Evolutionary conservation across 2,329 filamentous ascomycete species (phyloP).

Genomic region (Pyrenophora tritici-repentis): DNA sequence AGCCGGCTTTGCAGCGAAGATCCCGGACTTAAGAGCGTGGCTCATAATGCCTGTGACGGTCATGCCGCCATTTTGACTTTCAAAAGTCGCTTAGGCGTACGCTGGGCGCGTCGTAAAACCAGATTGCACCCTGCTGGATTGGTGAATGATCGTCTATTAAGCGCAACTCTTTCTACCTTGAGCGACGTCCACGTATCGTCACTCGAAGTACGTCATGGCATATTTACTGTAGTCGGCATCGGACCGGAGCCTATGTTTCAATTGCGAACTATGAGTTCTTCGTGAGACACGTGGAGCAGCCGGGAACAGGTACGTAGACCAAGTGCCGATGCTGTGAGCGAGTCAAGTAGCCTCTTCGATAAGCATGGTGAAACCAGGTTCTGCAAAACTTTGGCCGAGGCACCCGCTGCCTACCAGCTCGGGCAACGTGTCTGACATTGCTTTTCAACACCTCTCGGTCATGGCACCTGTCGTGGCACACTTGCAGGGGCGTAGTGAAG

Average conservation of each 20-base stretch:
- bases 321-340: conserved; percentile 9
- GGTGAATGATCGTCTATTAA: too few relatives aligned
- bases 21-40: too few relatives aligned
- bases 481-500: not conserved
- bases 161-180: not conserved
- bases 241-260: conserved; percentile 4
- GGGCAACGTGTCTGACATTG: not conserved
- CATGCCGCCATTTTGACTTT: conserved; percentile 1
- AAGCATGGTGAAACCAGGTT: conserved; percentile 1
- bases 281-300: conserved; percentile 4
- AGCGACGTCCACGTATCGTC: too few relatives aligned
- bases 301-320: not conserved
- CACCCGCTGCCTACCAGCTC: not conserved
- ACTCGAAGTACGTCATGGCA: not conserved
- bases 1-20: not conserved
- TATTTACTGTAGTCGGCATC: not conserved
- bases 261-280: not conserved
- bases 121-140: too few relatives aligned
- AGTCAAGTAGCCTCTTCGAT: conserved; percentile 3
- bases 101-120: too few relatives aligned
- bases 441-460: not conserved
- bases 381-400: not conserved
- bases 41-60: not conserved
- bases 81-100: not conserved
- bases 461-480: not conserved